Conservation (phyloP, 495 filamentous ascomycete genomes). For the Penicillium chermesinum region DNA sequence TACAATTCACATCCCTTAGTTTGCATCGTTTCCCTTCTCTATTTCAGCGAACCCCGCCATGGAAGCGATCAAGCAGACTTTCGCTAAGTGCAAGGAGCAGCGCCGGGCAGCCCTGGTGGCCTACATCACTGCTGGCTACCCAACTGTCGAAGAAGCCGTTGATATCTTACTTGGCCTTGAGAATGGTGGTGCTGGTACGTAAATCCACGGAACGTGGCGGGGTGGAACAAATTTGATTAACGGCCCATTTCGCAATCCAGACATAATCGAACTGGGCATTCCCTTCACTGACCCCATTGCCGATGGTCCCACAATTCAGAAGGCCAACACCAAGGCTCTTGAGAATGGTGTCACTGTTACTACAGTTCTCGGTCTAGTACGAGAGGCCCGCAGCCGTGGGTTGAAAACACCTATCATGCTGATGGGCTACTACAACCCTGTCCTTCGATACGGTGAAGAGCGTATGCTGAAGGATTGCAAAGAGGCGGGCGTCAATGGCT, state of each 20-base stretch:
- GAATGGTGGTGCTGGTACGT: slow-evolving; percentile 82
- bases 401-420: slow-evolving; percentile 77
- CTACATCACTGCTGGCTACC: slow-evolving; percentile 94
- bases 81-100: slow-evolving; percentile 76
- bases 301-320: slow-evolving; percentile 92
- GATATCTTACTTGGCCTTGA: slow-evolving; percentile 85
- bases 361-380: slow-evolving; percentile 71
- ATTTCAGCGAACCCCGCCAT: slow-evolving; percentile 25
- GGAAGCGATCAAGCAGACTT: slow-evolving; percentile 82
- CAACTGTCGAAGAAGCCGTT: slow-evolving; percentile 72
- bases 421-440: slow-evolving; percentile 99
- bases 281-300: slow-evolving; percentile 98
- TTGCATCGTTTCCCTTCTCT: background rate
- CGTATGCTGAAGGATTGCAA: slow-evolving; percentile 78
- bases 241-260: slow-evolving; percentile 15
- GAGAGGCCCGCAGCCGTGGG: slow-evolving; percentile 67
- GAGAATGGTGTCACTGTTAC: slow-evolving; percentile 81
- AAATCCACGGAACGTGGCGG: slow-evolving; percentile 2
- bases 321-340: slow-evolving; percentile 81
- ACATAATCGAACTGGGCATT: slow-evolving; percentile 55
- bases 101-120: slow-evolving; percentile 73
- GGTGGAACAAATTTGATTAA: slow-evolving; percentile 1
- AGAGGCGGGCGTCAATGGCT: slow-evolving; percentile 86
- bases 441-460: slow-evolving; percentile 90
- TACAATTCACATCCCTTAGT: background rate